These are phyloP conservation scores for Sistotremastrum suecicum DNA, from an alignment of 768 basidiomycete species.

Conservation along the genomic window DNA sequence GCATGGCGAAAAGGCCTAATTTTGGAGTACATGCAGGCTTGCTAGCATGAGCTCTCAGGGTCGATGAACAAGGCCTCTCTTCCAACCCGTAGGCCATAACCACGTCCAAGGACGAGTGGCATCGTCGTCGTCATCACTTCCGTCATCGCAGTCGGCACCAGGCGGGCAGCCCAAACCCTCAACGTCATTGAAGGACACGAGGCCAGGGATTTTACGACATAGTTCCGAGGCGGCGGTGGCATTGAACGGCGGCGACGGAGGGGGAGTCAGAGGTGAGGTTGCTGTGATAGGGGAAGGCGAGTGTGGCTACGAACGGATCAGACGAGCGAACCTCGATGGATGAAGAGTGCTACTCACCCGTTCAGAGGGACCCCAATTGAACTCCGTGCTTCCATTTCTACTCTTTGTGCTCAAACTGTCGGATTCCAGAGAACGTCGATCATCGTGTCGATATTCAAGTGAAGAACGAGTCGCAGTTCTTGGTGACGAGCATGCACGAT, in stretches of 20 bases:
- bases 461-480: no score
- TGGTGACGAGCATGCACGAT: no score
- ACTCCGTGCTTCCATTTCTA: no score
- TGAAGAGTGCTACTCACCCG: background rate
- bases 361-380: background rate
- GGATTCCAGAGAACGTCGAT: no score
- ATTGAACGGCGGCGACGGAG: slow-evolving; percentile 35
- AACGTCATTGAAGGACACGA: slow-evolving; percentile 53
- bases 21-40: no score
- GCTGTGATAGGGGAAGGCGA: background rate
- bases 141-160: slow-evolving; percentile 22
- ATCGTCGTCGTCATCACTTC: slow-evolving; percentile 13
- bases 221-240: slow-evolving; percentile 45
- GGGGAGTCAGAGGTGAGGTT: slow-evolving; percentile 10
- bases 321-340: background rate
- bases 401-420: no score
- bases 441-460: no score
- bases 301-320: background rate
- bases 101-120: slow-evolving; percentile 7
- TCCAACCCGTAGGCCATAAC: slow-evolving; percentile 5
- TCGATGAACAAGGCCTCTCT: no score
- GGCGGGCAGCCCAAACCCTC: slow-evolving; percentile 55
- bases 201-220: slow-evolving; percentile 42
- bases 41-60: no score
- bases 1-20: no score